phyloP scores from a whole-genome alignment of 768 basidiomycete genomes.

The Termitomyces sp. region DNA sequence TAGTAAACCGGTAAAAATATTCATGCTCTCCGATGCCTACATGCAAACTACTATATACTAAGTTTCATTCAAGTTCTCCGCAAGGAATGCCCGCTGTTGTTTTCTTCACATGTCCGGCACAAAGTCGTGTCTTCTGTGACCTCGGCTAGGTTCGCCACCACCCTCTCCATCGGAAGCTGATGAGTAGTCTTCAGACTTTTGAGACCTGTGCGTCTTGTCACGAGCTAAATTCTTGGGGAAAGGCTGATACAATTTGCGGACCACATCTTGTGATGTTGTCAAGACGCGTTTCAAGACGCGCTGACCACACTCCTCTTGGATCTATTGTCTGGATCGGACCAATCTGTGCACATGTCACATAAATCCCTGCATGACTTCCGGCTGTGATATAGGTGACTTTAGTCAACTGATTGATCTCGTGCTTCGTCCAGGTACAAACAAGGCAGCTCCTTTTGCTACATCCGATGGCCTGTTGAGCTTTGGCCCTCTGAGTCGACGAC shows the following conservation, averaged over 20 bases:
- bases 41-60: too few relatives aligned
- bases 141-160: neutral
- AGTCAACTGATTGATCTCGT: neutral
- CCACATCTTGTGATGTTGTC: neutral
- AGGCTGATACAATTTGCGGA: neutral
- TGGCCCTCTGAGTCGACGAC: neutral
- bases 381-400: neutral
- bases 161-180: neutral
- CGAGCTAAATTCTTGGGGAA: neutral
- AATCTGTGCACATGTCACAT: neutral
- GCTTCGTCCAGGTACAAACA: neutral
- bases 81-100: too few relatives aligned
- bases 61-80: too few relatives aligned
- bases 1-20: too few relatives aligned
- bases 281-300: neutral
- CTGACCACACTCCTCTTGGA: neutral
- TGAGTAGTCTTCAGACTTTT: neutral
- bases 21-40: too few relatives aligned
- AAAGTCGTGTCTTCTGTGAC: too few relatives aligned
- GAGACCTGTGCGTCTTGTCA: neutral
- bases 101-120: too few relatives aligned
- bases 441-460: neutral
- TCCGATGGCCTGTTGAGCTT: neutral
- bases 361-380: neutral
- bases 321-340: neutral